Evolutionary conservation across 331 rosid genomes (phyloP), one percentile per base, ranked within the genome.

Genomic region (Arachis monticola): DNA sequence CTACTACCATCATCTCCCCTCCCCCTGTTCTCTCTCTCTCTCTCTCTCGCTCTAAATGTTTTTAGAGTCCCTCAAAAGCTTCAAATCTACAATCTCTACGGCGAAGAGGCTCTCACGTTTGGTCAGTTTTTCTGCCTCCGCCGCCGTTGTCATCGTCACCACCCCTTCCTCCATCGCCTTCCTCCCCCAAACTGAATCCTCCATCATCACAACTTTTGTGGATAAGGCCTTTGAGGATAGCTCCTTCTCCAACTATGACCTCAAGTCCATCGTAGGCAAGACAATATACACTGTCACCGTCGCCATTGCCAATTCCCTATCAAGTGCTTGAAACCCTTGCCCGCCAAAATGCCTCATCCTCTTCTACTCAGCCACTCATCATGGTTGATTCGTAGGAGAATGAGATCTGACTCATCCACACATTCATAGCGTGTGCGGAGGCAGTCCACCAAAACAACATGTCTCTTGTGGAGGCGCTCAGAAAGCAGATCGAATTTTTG

Each of bases 381-480:
- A 80, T 92, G 0, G 89, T 87, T 1, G 97, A 94, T 31, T 86
- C 92, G 0, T 97, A 94, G 67, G 96, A 90, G 10, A 92, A 92
- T 73, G 97, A 96, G 64, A 83, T 92, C 73, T 83, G 88, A 7
- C 88, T 92, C 10, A 97, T 94, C 5, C 99, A 94, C 61, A 85
- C 84, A 22, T 22, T 22, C 27, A 22, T 22, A 22, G 27, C 27
- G 1, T 22, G 27, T 22, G 27, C 27, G 27, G 27, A 22, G 27
- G 27, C 27, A 22, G 27, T 22, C 27, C 27, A 22, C 27, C 27
- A 22, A 22, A 22, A 22, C 1, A 22, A 22, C 27, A 0, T 22
- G 27, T 0, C 27, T 22, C 27, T 22, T 22, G 27, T 22, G 27
- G 27, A 22, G 27, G 27, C 27, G 27, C 27, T 22, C 27, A 0